phyloP scores from a whole-genome alignment of 495 filamentous ascomycete species.

The Penicillium macrosclerotiorum region DNA sequence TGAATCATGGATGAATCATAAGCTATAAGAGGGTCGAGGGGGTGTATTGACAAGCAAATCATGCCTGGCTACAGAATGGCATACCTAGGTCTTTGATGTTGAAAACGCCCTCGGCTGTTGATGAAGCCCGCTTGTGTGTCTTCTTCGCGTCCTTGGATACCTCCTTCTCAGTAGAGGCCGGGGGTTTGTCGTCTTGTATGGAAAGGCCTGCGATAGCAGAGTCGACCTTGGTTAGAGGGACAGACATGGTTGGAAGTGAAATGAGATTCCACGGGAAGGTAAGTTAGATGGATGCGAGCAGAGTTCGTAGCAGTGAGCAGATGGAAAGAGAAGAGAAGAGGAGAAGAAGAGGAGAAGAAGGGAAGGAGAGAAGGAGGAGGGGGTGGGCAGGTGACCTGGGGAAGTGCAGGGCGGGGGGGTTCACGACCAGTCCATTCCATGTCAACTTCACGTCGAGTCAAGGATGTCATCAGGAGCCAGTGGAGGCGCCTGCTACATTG shows the following conservation, averaged over 20 bases:
- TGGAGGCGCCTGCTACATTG: not conserved
- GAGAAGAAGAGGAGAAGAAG: slow-evolving; percentile 21
- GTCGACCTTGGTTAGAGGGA: slow-evolving; percentile 79
- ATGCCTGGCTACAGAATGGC: too few species aligned
- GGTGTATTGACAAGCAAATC: too few species aligned
- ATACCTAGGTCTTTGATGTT: slow-evolving; percentile 86
- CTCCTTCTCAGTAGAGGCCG: slow-evolving; percentile 31
- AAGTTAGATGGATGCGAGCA: slow-evolving; percentile 18
- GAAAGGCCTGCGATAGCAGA: slow-evolving; percentile 79
- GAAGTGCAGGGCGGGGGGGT: slow-evolving; percentile 14
- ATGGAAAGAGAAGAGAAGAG: slow-evolving; percentile 18
- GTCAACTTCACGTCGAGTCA: too few species aligned
- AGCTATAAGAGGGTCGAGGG: too few species aligned
- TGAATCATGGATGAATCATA: not conserved
- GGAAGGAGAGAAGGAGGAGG: slow-evolving; percentile 24
- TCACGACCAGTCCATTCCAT: not conserved
- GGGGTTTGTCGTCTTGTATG: slow-evolving; percentile 58
- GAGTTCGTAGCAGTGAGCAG: slow-evolving; percentile 14
- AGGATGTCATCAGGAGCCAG: slow-evolving; percentile 26
- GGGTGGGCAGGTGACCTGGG: slow-evolving; percentile 33
- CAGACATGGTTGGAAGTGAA: slow-evolving; percentile 54
- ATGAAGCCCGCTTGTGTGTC: slow-evolving; percentile 64
- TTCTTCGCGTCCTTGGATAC: slow-evolving; percentile 54
- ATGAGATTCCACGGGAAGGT: slow-evolving; percentile 1
- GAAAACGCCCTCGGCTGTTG: slow-evolving; percentile 58